Base-by-base conservation (phyloP, 1,139 yeast genomes). In the Yamadazyma siamensis region DNA sequence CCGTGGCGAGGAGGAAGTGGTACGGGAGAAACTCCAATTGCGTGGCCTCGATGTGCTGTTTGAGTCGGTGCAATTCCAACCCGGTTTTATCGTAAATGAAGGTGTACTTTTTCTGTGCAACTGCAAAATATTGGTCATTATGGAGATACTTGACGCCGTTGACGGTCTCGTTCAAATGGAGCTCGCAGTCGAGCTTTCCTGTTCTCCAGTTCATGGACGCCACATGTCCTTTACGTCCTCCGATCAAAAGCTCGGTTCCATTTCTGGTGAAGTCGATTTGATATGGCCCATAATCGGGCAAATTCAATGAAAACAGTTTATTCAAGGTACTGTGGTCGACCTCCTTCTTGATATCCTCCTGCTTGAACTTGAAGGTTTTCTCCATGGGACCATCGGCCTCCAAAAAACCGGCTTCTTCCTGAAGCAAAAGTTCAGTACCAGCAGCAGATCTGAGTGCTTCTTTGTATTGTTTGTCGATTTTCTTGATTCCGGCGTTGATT, bases 161-260 rank as follows among this genome's bases (percentile, higher is more conserved):
- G 7, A 88, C 86, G 0, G 97, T 87, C 58, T 94, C 98, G 46
- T 83, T 81, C 16, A 94, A 65, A 50, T 86, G 78, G 33, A 94
- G 58, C 55, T 94, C 99, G 32, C 94, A 79, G 36, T 77, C 81
- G 27, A 91, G 61, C 26, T 65, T 67, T 9, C 98, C 97, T 27
- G 80, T 77, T 53, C 94, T 77, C 97, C 98, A 94, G 59, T 94
- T 96, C 65, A 94, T 81, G 4, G 94, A 77, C 0, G 98, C 97
- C 32, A 94, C 79, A 64, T 94, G 98, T 3, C 99, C 99, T 52
- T 87, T 88, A 28, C 69, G 66, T 12, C 99, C 98, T 9, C 91
- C 94, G 20, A 94, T 64, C 29, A 94, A 68, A 32, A 94, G 58
- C 42, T 81, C 82, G 41, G 95, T 77, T 32, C 99, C 98, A 46